Conservation (phyloP, 805 yeast species). For the Torulaspora microellipsoides region DNA sequence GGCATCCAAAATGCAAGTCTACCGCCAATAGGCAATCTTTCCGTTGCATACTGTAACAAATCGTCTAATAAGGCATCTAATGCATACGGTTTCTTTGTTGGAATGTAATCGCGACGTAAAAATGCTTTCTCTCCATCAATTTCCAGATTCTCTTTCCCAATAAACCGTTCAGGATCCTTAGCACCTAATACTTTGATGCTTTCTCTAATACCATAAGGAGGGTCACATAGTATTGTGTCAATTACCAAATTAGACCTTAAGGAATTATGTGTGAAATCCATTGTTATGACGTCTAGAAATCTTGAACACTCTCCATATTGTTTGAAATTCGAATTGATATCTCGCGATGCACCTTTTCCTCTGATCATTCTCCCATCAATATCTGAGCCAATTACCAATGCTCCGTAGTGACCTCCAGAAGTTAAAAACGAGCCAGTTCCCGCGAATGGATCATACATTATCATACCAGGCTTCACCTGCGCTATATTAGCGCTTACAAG, state of each 20-base stretch:
- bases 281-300: conserved; percentile 73
- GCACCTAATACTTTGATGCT: conserved; percentile 92
- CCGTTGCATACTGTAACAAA: conserved; percentile 65
- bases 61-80: conserved; percentile 75
- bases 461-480: conserved; percentile 57
- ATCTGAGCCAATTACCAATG: conserved; percentile 78
- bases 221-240: conserved; percentile 89
- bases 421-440: conserved; percentile 95
- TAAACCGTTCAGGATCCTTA: conserved; percentile 58
- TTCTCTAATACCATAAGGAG: conserved; percentile 97
- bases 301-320: conserved; percentile 58
- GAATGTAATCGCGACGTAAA: conserved; percentile 75
- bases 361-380: conserved; percentile 77
- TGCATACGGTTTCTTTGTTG: conserved; percentile 87
- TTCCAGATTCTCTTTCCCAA: conserved; percentile 66
- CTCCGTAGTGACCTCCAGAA: conserved; percentile 83
- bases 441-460: conserved; percentile 90
- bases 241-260: conserved; percentile 56
- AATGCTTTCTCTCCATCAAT: conserved; percentile 78
- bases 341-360: conserved; percentile 49
- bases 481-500: conserved; percentile 84
- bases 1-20: conserved; percentile 97
- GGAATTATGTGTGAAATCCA: conserved; percentile 94
- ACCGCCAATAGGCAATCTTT: conserved; percentile 67
- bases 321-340: conserved; percentile 60